These are phyloP conservation scores for Hypsizygus marmoreus DNA, from an alignment of 768 basidiomycete species.

Conservation along the genomic window DNA sequence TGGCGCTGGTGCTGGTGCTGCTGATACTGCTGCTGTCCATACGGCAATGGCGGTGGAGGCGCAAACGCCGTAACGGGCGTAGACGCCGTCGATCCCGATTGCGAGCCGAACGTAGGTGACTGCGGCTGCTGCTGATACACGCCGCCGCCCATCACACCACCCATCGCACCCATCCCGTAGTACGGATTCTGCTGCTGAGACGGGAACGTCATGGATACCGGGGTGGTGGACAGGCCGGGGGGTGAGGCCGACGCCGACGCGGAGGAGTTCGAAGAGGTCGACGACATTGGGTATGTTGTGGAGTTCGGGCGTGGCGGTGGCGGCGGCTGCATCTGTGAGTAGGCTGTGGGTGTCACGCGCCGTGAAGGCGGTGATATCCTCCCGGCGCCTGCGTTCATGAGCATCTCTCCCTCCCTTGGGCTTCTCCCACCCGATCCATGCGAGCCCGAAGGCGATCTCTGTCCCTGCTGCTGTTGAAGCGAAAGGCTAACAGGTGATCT, in stretches of 20 bases:
- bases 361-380: constrained; percentile 8
- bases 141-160: no score
- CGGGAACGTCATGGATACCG: no score
- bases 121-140: no score
- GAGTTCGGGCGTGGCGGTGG: constrained; percentile 37
- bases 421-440: neutral
- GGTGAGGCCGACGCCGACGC: constrained; percentile 14
- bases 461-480: constrained; percentile 29
- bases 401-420: neutral
- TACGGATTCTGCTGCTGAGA: no score
- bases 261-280: constrained; percentile 25
- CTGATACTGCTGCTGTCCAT: constrained; percentile 18
- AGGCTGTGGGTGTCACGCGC: constrained; percentile 13
- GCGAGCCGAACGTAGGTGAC: no score
- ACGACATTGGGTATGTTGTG: constrained; percentile 36
- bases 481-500: no score
- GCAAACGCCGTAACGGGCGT: no score
- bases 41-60: no score
- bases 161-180: no score
- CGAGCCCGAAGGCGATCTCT: constrained; percentile 8
- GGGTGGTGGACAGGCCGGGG: constrained; percentile 9
- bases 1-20: constrained; percentile 25
- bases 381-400: neutral
- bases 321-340: neutral
- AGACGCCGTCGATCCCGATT: no score